Conservation (phyloP, 2,329 filamentous ascomycete species). For the Hypoxylon sp. region DNA sequence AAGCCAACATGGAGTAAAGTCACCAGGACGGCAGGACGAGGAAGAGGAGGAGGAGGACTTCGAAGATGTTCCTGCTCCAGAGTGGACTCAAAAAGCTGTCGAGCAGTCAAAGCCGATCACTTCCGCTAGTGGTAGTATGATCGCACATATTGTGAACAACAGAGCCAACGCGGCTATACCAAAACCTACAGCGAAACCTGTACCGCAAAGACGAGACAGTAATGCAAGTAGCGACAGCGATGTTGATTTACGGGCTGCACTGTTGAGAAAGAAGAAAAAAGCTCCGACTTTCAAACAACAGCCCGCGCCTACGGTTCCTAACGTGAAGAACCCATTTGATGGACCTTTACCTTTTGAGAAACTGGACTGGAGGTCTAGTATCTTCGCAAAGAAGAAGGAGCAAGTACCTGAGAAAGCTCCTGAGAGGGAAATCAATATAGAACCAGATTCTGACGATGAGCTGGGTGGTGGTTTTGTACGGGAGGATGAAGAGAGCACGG, state of each 20-base stretch:
- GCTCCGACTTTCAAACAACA: conserved; percentile 53
- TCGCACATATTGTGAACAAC: conserved; percentile 82
- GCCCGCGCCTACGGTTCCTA: conserved; percentile 60
- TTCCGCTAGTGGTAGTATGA: conserved; percentile 70
- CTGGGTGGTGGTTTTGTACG: conserved; percentile 58
- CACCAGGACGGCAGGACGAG: conserved; percentile 55
- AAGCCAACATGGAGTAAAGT: conserved; percentile 65
- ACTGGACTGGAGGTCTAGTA: conserved; percentile 76
- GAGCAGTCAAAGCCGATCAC: conserved; percentile 66
- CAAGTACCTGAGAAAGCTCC: conserved; percentile 45
- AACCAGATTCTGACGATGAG: conserved; percentile 42
- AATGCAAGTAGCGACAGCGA: conserved; percentile 80
- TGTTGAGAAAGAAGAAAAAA: conserved; percentile 75
- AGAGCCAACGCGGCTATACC: conserved; percentile 74
- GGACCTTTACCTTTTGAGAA: conserved; percentile 94
- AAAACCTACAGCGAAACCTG: conserved; percentile 64
- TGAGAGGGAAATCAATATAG: conserved; percentile 30
- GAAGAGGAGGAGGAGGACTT: conserved; percentile 61
- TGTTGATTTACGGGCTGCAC: conserved; percentile 82
- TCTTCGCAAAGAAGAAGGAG: conserved; percentile 65
- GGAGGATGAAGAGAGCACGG: conserved; percentile 68
- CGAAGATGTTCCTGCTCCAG: conserved; percentile 67
- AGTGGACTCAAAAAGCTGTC: conserved; percentile 71
- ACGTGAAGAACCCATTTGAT: conserved; percentile 75
- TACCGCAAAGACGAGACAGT: conserved; percentile 63